These are phyloP conservation scores for Ramalina intermedia DNA, from an alignment of 495 filamentous ascomycete species.

Conservation along the genomic window DNA sequence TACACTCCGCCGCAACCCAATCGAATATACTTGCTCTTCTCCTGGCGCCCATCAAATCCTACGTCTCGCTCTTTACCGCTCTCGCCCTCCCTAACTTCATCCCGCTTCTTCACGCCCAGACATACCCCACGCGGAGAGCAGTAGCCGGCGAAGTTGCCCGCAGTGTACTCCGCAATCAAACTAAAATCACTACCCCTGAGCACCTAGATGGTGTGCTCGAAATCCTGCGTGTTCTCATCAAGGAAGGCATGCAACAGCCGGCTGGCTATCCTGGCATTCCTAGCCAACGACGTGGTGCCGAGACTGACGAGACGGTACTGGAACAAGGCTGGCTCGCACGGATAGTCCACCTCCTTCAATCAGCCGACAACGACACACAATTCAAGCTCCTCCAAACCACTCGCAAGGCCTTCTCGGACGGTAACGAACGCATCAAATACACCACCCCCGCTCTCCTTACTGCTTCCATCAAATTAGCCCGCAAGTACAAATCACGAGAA, in stretches of 20 bases:
- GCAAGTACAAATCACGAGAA: constrained; percentile 78
- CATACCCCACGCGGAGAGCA: constrained; percentile 80
- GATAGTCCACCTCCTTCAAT: constrained; percentile 75
- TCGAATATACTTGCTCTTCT: constrained; percentile 79
- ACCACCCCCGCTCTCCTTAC: constrained; percentile 89
- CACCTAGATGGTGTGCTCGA: constrained; percentile 84
- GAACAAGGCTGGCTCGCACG: constrained; percentile 94
- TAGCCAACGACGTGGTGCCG: constrained; percentile 44
- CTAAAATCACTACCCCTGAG: constrained; percentile 53
- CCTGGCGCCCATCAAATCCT: constrained; percentile 74
- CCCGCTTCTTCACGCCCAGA: constrained; percentile 78
- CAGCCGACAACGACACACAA: constrained; percentile 78
- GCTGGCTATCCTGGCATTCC: constrained; percentile 70
- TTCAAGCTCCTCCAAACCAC: constrained; percentile 86
- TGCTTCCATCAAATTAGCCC: constrained; percentile 75
- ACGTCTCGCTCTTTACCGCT: constrained; percentile 86
- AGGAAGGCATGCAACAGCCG: constrained; percentile 76
- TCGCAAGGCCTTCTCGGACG: constrained; percentile 76
- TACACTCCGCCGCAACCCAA: constrained; percentile 78
- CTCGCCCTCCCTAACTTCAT: constrained; percentile 82
- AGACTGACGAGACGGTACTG: constrained; percentile 92
- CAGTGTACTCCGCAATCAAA: constrained; percentile 66
- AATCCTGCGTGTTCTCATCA: constrained; percentile 77
- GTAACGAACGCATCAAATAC: constrained; percentile 88
- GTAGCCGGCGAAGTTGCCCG: constrained; percentile 78